A percentile compares a stretch with the other conserved stretches of the same genome.
Conservation (phyloP, 2,329 filamentous ascomycete species). For the Colletotrichum musae region DNA sequence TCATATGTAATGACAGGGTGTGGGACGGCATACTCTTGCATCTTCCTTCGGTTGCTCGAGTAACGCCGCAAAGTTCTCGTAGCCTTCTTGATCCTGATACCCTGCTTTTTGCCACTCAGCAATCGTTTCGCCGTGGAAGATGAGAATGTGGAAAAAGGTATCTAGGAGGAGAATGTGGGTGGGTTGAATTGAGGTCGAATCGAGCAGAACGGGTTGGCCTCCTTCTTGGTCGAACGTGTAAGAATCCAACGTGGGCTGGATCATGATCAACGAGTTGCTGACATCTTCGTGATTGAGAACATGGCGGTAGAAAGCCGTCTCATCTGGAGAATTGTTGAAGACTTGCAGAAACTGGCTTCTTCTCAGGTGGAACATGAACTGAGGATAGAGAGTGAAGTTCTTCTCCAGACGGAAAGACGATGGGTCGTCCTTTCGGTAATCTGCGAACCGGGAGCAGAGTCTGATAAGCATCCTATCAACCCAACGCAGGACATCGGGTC, state of each 20-base stretch:
- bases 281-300: conserved; percentile 98
- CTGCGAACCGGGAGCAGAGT: conserved; percentile 94
- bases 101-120: conserved; percentile 98
- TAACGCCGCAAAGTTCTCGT: conserved; percentile 92
- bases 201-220: conserved; percentile 91
- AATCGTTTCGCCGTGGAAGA: conserved; percentile 98
- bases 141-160: conserved; percentile 99
- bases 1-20: neutral
- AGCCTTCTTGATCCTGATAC: conserved; percentile 97
- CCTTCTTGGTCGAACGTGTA: conserved; percentile 98
- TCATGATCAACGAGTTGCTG: conserved; percentile 97
- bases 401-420: conserved; percentile 97
- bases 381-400: conserved; percentile 98
- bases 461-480: conserved; percentile 98
- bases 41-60: conserved; percentile 97
- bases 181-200: conserved; percentile 96
- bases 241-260: conserved; percentile 96
- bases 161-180: conserved; percentile 95
- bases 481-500: conserved; percentile 98
- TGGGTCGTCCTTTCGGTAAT: conserved; percentile 98
- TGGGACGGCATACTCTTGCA: conserved; percentile 80
- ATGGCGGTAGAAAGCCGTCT: conserved; percentile 98
- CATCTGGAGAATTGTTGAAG: conserved; percentile 99
- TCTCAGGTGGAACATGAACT: conserved; percentile 99
- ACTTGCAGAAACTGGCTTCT: conserved; percentile 98